Evolutionary conservation across 2,329 filamentous ascomycete species (phyloP).

Genomic region (Colletotrichum horii): DNA sequence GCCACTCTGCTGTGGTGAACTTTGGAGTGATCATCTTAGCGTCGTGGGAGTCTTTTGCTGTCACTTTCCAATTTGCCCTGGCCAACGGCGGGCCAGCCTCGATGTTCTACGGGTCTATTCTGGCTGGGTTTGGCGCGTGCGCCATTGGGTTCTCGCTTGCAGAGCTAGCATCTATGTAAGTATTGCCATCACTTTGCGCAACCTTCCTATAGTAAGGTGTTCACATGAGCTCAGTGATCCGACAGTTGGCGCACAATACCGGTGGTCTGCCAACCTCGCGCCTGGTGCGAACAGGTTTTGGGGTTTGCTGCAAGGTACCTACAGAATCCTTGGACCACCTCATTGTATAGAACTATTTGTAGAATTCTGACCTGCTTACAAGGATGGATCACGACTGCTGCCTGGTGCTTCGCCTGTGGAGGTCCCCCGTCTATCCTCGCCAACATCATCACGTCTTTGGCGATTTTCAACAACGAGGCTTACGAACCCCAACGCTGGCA

Average conservation of each 20-base stretch:
- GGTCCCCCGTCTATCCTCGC: not conserved
- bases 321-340: not conserved
- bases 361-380: not conserved
- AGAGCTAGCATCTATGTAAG: not conserved
- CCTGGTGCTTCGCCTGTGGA: not conserved
- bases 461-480: not conserved
- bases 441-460: not conserved
- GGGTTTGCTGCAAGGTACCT: not conserved
- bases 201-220: rapidly evolving
- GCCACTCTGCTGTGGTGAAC: not conserved
- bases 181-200: not conserved
- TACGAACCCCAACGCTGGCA: not conserved
- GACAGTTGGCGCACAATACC: not conserved
- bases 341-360: not conserved
- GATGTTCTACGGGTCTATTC: not conserved
- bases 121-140: not conserved
- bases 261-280: not conserved
- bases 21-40: not conserved
- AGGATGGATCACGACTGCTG: not conserved
- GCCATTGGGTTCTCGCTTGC: not conserved
- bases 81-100: not conserved
- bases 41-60: not conserved
- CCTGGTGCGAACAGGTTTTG: not conserved
- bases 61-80: not conserved
- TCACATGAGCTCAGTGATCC: not conserved